These are phyloP conservation scores for Bretschneidera sinensis DNA, from an alignment of 345 rosid species.

Conservation along the genomic window DNA sequence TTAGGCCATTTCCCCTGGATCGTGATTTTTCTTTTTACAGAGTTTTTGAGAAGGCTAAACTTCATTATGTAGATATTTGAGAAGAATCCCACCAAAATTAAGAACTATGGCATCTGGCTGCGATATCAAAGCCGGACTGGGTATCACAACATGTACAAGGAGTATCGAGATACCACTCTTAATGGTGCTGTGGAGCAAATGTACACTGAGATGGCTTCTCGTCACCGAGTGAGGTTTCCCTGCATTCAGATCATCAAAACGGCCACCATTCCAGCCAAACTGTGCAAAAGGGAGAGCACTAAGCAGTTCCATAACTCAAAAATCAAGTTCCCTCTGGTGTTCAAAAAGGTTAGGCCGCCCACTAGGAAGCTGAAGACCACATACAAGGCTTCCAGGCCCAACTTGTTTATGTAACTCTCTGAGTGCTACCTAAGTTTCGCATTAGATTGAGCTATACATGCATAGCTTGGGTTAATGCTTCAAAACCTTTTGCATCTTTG, in stretches of 20 bases:
- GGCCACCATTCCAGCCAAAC: slow-evolving; percentile 42
- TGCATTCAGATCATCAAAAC: slow-evolving; percentile 68
- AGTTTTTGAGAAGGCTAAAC: too few relatives aligned
- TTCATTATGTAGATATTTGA: slow-evolving; percentile 37
- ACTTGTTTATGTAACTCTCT: slow-evolving; percentile 44
- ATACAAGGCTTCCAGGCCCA: too few relatives aligned
- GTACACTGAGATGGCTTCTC: slow-evolving; percentile 71
- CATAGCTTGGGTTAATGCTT: too few relatives aligned
- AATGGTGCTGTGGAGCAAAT: slow-evolving; percentile 65
- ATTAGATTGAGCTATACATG: too few relatives aligned
- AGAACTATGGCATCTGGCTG: slow-evolving; percentile 57
- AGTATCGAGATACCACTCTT: slow-evolving; percentile 51
- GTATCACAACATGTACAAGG: slow-evolving; percentile 55
- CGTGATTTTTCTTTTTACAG: not conserved
- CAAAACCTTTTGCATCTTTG: too few relatives aligned
- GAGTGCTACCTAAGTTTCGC: too few relatives aligned
- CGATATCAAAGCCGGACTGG: slow-evolving; percentile 62
- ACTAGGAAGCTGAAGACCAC: slow-evolving; percentile 60
- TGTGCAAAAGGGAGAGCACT: slow-evolving; percentile 56
- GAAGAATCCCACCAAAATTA: slow-evolving; percentile 54
- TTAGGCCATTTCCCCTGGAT: not conserved
- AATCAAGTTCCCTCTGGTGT: slow-evolving; percentile 48
- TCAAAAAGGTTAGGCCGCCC: slow-evolving; percentile 51
- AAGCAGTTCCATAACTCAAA: slow-evolving; percentile 62
- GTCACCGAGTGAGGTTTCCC: slow-evolving; percentile 62